A percentile compares a stretch with the other conserved stretches of the same genome.
Evolutionary conservation across 208 protist species (phyloP).

Genomic region (Trypanosomatidae sp.): DNA sequence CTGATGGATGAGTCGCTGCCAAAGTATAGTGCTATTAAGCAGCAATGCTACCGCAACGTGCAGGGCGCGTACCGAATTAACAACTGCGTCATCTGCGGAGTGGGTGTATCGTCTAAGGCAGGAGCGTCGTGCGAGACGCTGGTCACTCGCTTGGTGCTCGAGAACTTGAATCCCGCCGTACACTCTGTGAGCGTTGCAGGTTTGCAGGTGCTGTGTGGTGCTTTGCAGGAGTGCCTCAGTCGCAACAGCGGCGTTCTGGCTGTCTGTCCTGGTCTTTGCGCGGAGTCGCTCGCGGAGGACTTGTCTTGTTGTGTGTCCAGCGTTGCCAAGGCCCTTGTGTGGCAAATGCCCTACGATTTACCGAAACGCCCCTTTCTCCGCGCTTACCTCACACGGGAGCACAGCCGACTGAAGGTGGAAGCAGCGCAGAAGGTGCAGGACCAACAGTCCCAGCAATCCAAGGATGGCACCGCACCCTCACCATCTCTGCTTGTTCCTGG

Average conservation of each 20-base stretch:
- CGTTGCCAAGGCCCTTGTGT: slow-evolving; percentile 37
- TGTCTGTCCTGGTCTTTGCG: slow-evolving; percentile 60
- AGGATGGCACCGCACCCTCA: neutral
- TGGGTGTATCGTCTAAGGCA: slow-evolving; percentile 8
- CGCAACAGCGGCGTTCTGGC: slow-evolving; percentile 57
- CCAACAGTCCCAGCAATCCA: neutral
- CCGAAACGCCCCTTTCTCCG: slow-evolving; percentile 29
- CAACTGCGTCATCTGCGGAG: slow-evolving; percentile 56
- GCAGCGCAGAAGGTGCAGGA: neutral
- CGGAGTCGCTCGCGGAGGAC: slow-evolving; percentile 41
- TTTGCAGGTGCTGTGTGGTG: slow-evolving; percentile 51
- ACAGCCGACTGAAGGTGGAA: slow-evolving; percentile 22
- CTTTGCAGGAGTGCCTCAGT: slow-evolving; percentile 48
- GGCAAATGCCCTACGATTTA: slow-evolving; percentile 22
- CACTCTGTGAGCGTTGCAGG: slow-evolving; percentile 32
- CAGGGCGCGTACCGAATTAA: slow-evolving; percentile 27
- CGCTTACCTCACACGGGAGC: slow-evolving; percentile 13
- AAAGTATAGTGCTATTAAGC: slow-evolving; percentile 66
- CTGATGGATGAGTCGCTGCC: slow-evolving; percentile 60
- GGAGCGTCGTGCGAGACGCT: slow-evolving; percentile 20
- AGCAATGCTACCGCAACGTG: slow-evolving; percentile 65
- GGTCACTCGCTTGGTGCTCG: slow-evolving; percentile 20
- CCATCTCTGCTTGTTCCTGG: slow-evolving; percentile 11
- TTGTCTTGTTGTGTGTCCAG: slow-evolving; percentile 40
- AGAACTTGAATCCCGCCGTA: slow-evolving; percentile 13